A percentile compares a stretch with the other conserved stretches of the same genome.
These are phyloP conservation scores for Backusella sp. DNA, from an alignment of 192 early-diverging fungal species.

Conservation along the genomic window DNA sequence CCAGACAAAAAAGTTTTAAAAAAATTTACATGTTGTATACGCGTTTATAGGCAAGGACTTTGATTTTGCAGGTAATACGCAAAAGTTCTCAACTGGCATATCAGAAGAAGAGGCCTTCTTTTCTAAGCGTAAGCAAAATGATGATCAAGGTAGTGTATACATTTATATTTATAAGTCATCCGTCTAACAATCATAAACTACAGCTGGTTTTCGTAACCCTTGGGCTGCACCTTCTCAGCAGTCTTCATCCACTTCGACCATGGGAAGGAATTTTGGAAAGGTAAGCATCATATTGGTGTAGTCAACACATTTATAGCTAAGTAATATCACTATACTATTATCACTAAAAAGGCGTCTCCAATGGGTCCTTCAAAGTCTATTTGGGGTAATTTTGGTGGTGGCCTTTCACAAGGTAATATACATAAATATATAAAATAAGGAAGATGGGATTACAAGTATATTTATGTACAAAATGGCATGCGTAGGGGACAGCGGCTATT, in stretches of 20 bases:
- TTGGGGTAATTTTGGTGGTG: slow-evolving; percentile 29
- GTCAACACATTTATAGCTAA: neutral
- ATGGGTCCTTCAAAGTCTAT: slow-evolving; percentile 23
- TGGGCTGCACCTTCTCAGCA: slow-evolving; percentile 12
- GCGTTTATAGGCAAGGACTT: slow-evolving; percentile 54
- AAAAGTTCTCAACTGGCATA: slow-evolving; percentile 43
- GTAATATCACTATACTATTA: neutral
- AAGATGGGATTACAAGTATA: neutral
- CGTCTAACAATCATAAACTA: neutral
- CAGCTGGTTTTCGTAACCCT: slow-evolving; percentile 11
- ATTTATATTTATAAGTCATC: neutral
- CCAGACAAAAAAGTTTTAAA: neutral
- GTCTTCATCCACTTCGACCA: neutral
- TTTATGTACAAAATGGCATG: neutral
- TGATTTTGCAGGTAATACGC: slow-evolving; percentile 69
- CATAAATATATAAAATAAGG: neutral
- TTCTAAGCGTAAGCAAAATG: slow-evolving; percentile 38
- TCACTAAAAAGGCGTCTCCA: neutral
- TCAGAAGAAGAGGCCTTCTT: slow-evolving; percentile 52
- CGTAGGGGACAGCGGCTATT: slow-evolving; percentile 3
- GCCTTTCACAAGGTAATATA: slow-evolving; percentile 9
- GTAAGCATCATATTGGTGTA: neutral
- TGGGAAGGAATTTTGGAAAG: slow-evolving; percentile 9
- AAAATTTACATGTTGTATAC: neutral
- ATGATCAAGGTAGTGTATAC: slow-evolving; percentile 25